Evolutionary conservation across 352 stramenopile species (phyloP).

Genomic region (Globisporangium okanoganense): DNA sequence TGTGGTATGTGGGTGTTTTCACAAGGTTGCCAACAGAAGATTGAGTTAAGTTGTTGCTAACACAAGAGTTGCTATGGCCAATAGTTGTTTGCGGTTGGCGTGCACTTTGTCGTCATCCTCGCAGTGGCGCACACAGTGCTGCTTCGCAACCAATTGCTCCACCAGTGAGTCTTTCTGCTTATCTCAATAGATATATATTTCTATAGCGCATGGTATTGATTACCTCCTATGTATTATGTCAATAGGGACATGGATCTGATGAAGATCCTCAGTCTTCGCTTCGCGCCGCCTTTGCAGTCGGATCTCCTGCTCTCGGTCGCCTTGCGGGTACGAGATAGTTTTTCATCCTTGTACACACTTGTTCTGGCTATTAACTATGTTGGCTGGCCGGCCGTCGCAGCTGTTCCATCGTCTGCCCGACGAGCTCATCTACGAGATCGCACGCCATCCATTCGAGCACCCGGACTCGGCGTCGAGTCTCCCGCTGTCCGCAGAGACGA

Average conservation of each 20-base stretch:
- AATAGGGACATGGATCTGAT: conserved; percentile 82
- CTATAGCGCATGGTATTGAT: too few relatives aligned
- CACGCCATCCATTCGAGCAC: conserved; percentile 74
- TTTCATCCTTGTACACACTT: background rate
- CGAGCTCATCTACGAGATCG: conserved; percentile 84
- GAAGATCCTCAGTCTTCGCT: conserved; percentile 86
- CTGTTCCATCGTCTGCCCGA: conserved; percentile 84
- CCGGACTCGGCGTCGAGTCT: conserved; percentile 53
- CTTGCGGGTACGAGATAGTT: conserved; percentile 36
- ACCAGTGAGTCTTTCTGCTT: conserved; percentile 54
- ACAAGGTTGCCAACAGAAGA: background rate
- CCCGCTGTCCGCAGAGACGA: conserved; percentile 47
- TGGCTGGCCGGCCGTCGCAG: conserved; percentile 16
- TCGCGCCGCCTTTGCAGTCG: conserved; percentile 72
- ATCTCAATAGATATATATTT: too few relatives aligned
- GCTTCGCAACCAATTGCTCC: conserved; percentile 78
- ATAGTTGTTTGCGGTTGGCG: conserved; percentile 87
- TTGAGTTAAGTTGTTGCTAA: background rate
- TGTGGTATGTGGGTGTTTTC: conserved; percentile 47
- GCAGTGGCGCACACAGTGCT: conserved; percentile 86
- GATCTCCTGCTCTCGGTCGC: conserved; percentile 85
- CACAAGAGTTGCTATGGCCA: background rate
- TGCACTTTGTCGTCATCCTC: conserved; percentile 91
- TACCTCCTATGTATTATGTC: too few relatives aligned
- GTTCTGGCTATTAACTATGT: background rate